These are phyloP conservation scores for Amphibolis antarctica DNA, from an alignment of 106 monocot genomes.

Conservation along the genomic window DNA sequence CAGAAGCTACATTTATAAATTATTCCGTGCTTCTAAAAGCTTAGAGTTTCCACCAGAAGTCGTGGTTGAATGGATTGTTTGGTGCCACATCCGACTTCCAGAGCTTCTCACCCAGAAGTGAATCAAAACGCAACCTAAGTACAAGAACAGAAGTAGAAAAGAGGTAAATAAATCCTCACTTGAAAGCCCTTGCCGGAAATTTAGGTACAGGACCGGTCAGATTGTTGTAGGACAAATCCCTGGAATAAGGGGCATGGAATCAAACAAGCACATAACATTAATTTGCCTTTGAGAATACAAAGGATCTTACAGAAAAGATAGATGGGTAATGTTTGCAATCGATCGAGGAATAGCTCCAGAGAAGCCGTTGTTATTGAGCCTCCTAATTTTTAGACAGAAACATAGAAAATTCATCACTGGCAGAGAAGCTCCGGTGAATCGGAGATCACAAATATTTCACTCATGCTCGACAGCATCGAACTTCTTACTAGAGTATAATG, in stretches of 20 bases:
- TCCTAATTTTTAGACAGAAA: constrained; percentile 13
- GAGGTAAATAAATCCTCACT: constrained; percentile 11
- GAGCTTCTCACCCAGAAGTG: no score
- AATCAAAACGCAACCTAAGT: not conserved
- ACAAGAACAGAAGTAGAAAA: not conserved
- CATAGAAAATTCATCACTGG: not conserved
- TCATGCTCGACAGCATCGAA: not conserved
- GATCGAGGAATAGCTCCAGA: constrained; percentile 27
- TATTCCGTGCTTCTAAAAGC: no score
- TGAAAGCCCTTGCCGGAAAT: constrained; percentile 45
- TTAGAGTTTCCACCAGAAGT: no score
- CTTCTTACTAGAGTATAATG: not conserved
- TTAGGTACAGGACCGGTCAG: constrained; percentile 43
- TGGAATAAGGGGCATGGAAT: constrained; percentile 1
- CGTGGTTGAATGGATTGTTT: no score
- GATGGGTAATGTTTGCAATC: constrained; percentile 14
- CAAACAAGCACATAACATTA: not conserved
- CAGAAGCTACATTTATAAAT: no score
- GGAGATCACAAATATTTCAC: not conserved
- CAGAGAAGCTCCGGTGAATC: no score
- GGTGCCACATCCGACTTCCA: no score
- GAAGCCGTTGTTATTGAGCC: constrained; percentile 45
- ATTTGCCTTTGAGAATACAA: not conserved
- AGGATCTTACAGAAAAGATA: constrained; percentile 31
- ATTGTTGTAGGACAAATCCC: constrained; percentile 59